Percentiles rank a stretch among this genome's conserved stretches.
These are phyloP conservation scores for Diutina ranongensis DNA, from an alignment of 1,139 yeast species.

Conservation along the genomic window DNA sequence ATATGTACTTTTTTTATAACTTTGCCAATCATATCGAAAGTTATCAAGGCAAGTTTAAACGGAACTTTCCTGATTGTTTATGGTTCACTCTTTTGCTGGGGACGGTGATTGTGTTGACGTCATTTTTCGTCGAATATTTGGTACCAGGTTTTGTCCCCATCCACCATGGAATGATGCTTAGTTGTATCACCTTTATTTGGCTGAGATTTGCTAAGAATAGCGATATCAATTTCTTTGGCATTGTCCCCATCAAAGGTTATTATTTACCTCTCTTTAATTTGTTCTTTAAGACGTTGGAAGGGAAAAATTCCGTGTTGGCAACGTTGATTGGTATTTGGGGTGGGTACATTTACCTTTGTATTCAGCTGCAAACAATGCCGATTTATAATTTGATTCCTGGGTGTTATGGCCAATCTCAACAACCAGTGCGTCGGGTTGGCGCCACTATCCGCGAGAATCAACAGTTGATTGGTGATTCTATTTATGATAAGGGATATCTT, in stretches of 20 bases:
- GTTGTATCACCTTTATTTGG: constrained; percentile 52
- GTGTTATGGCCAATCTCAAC: constrained; percentile 20
- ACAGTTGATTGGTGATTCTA: constrained; percentile 13
- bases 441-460: too few species aligned
- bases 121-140: background rate
- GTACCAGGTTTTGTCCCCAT: background rate
- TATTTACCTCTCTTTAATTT: constrained; percentile 46
- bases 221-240: constrained; percentile 37
- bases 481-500: constrained; percentile 33
- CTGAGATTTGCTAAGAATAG: constrained; percentile 41
- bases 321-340: constrained; percentile 38
- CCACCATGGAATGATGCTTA: constrained; percentile 31
- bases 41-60: constrained; percentile 35
- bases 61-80: constrained; percentile 43
- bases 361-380: constrained; percentile 42
- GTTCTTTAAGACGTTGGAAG: constrained; percentile 33
- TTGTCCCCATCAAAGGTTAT: constrained; percentile 48
- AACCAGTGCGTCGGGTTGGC: background rate
- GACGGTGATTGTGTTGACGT: background rate
- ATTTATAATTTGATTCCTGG: constrained; percentile 32
- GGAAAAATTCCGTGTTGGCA: constrained; percentile 29
- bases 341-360: constrained; percentile 49
- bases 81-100: constrained; percentile 34
- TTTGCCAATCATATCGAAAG: constrained; percentile 46
- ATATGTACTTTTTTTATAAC: constrained; percentile 44